A percentile compares a stretch with the other conserved stretches of the same genome.
phyloP scores from a whole-genome alignment of 805 yeast genomes.

The Pichia thaimueangensis region DNA sequence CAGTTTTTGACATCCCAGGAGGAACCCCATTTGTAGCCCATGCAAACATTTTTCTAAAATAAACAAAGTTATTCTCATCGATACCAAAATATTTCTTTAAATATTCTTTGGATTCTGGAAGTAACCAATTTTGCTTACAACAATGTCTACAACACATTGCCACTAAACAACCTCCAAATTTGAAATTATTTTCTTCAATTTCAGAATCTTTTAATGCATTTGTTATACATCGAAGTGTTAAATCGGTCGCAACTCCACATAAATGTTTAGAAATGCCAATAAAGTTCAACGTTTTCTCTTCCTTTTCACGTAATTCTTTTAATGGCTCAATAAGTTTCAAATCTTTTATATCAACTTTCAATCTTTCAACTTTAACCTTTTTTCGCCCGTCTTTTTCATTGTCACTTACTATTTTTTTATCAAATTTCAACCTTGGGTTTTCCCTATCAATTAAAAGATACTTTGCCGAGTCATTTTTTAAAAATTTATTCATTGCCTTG shows the following conservation, averaged over 20 bases:
- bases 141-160: slow-evolving; percentile 94
- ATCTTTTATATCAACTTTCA: slow-evolving; percentile 78
- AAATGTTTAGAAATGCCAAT: slow-evolving; percentile 81
- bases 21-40: slow-evolving; percentile 83
- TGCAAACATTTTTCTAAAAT: slow-evolving; percentile 59
- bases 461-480: slow-evolving; percentile 2
- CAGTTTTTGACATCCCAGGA: slow-evolving; percentile 34
- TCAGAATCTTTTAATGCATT: slow-evolving; percentile 17
- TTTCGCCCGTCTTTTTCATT: slow-evolving; percentile 23
- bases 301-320: slow-evolving; percentile 15
- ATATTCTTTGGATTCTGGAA: slow-evolving; percentile 40
- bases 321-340: slow-evolving; percentile 45
- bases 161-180: slow-evolving; percentile 53
- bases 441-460: slow-evolving; percentile 72
- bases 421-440: slow-evolving; percentile 72
- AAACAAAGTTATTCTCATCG: slow-evolving; percentile 26
- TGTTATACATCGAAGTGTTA: slow-evolving; percentile 61
- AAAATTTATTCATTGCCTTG: slow-evolving; percentile 24
- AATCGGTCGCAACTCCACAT: slow-evolving; percentile 92
- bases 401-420: slow-evolving; percentile 58
- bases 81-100: slow-evolving; percentile 30
- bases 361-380: slow-evolving; percentile 32
- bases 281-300: slow-evolving; percentile 2
- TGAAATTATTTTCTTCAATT: slow-evolving; percentile 8
- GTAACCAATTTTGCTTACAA: slow-evolving; percentile 54